Percentiles rank a stretch among this genome's conserved stretches.
phyloP scores from a whole-genome alignment of 306 rosid genomes.

The Corylus heterophylla region DNA sequence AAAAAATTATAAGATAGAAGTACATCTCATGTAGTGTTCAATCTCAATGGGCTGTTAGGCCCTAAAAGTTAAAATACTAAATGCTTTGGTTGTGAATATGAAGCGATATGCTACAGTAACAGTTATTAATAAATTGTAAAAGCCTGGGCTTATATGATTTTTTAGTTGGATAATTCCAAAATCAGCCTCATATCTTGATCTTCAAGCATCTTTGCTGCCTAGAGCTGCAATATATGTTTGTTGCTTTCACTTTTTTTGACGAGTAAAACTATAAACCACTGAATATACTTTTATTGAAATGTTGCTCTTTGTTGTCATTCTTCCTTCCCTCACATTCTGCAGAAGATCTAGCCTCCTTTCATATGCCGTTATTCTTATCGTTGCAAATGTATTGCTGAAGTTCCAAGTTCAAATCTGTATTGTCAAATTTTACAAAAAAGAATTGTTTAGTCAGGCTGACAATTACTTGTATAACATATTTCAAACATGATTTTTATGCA shows the following conservation, averaged over 20 bases:
- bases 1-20: no score
- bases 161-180: neutral
- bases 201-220: neutral
- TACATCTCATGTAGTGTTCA: no score
- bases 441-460: neutral
- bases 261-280: neutral
- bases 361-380: neutral
- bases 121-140: neutral
- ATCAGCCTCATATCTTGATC: neutral
- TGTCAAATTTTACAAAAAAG: neutral
- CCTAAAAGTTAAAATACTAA: no score
- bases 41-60: no score
- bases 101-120: neutral
- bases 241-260: neutral
- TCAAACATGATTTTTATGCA: conserved; percentile 4
- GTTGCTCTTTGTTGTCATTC: neutral
- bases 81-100: neutral
- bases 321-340: neutral
- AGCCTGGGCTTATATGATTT: neutral
- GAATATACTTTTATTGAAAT: neutral
- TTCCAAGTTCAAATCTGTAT: neutral
- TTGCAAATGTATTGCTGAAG: neutral
- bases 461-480: neutral
- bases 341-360: neutral
- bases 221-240: neutral